Base-by-base conservation (phyloP, 176 grass and related monocot species). In the Canna indica region DNA sequence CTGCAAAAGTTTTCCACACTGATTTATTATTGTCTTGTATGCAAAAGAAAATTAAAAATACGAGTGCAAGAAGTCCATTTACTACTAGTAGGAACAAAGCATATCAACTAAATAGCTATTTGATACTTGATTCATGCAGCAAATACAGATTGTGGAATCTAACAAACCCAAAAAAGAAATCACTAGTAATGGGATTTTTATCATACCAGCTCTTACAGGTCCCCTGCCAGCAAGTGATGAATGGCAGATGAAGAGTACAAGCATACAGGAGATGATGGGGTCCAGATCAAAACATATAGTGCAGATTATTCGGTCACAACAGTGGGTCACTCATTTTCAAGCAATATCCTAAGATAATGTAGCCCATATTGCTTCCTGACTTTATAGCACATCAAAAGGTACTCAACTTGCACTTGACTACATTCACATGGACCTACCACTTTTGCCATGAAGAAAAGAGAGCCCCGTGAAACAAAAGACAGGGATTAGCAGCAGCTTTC, bases 361-460 rank as follows among this genome's bases (percentile, higher is more conserved):
- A 71, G 17, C 71, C 36, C 33, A 74, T 74, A 74, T 74, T 59
- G 52, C 72, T 60, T 44, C 33, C 52, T 60, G 54, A 36, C 72
- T 74, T 59, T 45, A 59, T 56, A 44, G 72, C 72, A 74, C 35
- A 35, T 74, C 72, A 61, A 31, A 71, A 34, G 35, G 30, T 44
- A 61, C 54, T 74, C 72, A 61, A 59, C 54, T 74, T 39, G 54
- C 50, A 74, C 59, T 74, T 74, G 72, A 74, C 34, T 74, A 74
- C 8, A 22, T 18, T 34, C 35, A 59, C 15, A 74, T 35, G 57
- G 72, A 58, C 18, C 73, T 63, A 38, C 56, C 56, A 53, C 59
- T 65, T 35, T 65, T n/a, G 28, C 30, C 61, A 36, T 76, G 63
- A 41, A 66, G 34, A 36, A 5, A 66, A 24, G 34, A 61, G 10